Conservation (phyloP, 2,329 filamentous ascomycete species). For the Apiospora pterosperma region DNA sequence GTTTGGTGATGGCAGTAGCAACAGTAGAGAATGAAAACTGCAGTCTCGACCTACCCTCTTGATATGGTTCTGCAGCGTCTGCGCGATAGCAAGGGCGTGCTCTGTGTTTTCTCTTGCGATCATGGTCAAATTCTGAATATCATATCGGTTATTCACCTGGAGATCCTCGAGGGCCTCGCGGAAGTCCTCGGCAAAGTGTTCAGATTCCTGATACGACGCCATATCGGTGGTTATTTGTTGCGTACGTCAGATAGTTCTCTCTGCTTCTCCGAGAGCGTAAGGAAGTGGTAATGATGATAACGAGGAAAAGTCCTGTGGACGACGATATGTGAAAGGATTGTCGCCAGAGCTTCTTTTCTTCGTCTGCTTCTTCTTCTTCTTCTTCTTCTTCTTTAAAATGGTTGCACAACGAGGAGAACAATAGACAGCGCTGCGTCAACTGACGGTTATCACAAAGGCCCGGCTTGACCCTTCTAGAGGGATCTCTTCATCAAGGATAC, state of each 20-base stretch:
- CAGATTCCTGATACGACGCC: conserved; percentile 54
- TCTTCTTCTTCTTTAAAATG: conserved; percentile 7
- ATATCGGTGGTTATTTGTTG: conserved; percentile 29
- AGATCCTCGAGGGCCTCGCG: conserved; percentile 89
- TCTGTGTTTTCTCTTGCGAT: conserved; percentile 98
- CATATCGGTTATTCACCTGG: conserved; percentile 84
- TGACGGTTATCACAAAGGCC: conserved; percentile 12
- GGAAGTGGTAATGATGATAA: conserved; percentile 1
- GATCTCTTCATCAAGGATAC: conserved; percentile 12
- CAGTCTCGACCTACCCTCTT: conserved; percentile 69
- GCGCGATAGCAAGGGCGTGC: conserved; percentile 88
- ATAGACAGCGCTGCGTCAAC: conserved; percentile 9
- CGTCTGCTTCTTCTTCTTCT: background rate
- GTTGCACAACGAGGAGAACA: conserved; percentile 10
- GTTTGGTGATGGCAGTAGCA: background rate
- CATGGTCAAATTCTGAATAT: conserved; percentile 95
- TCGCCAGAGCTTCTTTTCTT: background rate
- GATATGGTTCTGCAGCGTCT: conserved; percentile 89
- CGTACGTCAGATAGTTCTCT: conserved; percentile 8
- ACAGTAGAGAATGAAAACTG: background rate
- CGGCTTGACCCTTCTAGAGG: conserved; percentile 5
- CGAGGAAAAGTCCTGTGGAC: background rate
- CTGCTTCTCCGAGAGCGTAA: conserved; percentile 7
- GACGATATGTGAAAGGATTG: background rate
- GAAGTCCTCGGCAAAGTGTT: conserved; percentile 94